phyloP scores from a whole-genome alignment of 805 yeast genomes.

The Cyberlindnera mycetangii region DNA sequence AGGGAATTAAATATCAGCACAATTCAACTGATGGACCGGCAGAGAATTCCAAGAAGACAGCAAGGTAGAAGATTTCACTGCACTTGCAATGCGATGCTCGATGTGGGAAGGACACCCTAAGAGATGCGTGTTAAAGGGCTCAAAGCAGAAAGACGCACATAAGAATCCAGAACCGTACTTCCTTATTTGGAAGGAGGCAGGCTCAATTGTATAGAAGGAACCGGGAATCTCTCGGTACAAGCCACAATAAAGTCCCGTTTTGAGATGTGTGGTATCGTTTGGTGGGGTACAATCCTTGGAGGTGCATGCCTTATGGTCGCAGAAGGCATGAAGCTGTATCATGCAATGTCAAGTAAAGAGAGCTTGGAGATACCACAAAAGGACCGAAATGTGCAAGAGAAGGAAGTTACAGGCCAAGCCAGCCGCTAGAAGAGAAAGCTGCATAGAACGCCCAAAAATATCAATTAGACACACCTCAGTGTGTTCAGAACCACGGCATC shows the following conservation, averaged over 20 bases:
- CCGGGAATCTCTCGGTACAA: background rate
- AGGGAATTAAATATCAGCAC: background rate
- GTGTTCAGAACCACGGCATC: too few species aligned
- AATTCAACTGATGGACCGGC: background rate
- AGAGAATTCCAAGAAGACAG: background rate
- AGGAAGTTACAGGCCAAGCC: too few species aligned
- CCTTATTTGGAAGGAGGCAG: too few species aligned
- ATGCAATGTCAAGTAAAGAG: background rate
- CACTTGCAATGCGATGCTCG: background rate
- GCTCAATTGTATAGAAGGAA: too few species aligned
- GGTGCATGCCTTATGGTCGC: background rate
- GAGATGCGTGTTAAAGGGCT: background rate
- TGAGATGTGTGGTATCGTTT: background rate
- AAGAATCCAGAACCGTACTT: background rate
- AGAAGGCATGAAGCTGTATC: background rate
- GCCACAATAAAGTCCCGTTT: background rate
- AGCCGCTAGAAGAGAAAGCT: too few species aligned
- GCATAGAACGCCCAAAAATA: too few species aligned
- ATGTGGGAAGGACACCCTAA: too few species aligned
- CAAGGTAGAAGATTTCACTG: background rate
- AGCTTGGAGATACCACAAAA: background rate
- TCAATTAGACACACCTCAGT: too few species aligned
- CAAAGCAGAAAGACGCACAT: background rate
- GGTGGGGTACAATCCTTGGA: background rate
- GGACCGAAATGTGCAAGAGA: too few species aligned